Base-by-base conservation (phyloP, 139 green algal genomes). In the Picochlorum sp. region DNA sequence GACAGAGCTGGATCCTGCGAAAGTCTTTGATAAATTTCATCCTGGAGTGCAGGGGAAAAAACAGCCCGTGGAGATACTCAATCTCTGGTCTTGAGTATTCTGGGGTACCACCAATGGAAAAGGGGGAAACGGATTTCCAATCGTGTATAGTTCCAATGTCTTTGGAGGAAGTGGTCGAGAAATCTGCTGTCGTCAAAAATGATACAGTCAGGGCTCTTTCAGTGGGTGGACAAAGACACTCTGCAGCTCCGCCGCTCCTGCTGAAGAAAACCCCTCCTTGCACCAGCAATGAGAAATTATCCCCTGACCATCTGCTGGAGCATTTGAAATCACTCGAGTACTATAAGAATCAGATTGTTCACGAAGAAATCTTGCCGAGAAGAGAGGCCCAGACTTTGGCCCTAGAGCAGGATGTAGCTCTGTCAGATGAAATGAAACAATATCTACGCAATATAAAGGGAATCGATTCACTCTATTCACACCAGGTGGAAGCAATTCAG, bases 281-380 rank as follows among this genome's bases (percentile, higher is more conserved):
- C 65, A 54, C 30, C 2, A 69, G 77, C 61, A 81, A 65, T 18
- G 71, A 49, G 3, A 60, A 61, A 58, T 54, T 58, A 16, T 11
- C 34, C 4, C 26, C 15, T 11, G 14, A 30, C 58, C 18, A 60
- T 61, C 78, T 92, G 45, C 54, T 91, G 62, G 52, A 67, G 4
- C 87, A 94, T 66, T 72, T 94, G 10, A 52, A 76, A 66, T 15
- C 34, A 20, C 68, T 87, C 30, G 47, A 62, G 3, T 89, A 75
- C 69, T 92, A 91, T 73, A 64, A 74, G 4, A 64, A 62, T 21
- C 84, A 90, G 78, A 77, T 85, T 26, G 71, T 80, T 10, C 82
- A 95, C 58, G 69, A 71, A 9, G 71, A 91, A 69, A 34, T 59
- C 15, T 41, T 87, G 5, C 65, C 87, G 0, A 74, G 73, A n/a